phyloP scores from a whole-genome alignment of 306 rosid species.

The Cucurbita maxima region DNA sequence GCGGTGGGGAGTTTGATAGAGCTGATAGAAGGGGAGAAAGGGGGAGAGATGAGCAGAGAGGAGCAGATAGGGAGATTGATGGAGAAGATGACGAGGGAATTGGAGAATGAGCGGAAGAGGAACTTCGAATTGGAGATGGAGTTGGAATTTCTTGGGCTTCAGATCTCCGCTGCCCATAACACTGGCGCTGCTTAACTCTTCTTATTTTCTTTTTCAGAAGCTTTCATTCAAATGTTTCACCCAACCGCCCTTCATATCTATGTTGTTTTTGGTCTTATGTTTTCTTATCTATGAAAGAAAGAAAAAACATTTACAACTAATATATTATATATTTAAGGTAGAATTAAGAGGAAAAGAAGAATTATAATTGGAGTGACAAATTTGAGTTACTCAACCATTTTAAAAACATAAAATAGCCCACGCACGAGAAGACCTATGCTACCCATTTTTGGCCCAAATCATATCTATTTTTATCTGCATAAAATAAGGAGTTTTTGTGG shows the following conservation, averaged over 20 bases:
- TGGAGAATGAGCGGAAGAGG: slow-evolving; percentile 23
- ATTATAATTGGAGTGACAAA: too few species aligned
- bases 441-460: background rate
- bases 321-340: too few species aligned
- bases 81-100: slow-evolving; percentile 17
- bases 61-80: slow-evolving; percentile 13
- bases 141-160: slow-evolving; percentile 19
- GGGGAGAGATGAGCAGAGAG: slow-evolving; percentile 9
- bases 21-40: slow-evolving; percentile 7
- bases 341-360: too few species aligned
- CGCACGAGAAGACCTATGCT: background rate
- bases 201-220: too few species aligned
- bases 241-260: too few species aligned
- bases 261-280: too few species aligned
- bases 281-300: too few species aligned
- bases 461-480: background rate
- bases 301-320: too few species aligned
- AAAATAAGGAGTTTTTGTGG: too few species aligned
- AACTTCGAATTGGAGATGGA: slow-evolving; percentile 20
- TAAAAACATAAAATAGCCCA: too few species aligned
- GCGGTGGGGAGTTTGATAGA: slow-evolving; percentile 9
- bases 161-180: background rate
- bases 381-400: too few species aligned
- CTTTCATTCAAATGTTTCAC: too few species aligned
- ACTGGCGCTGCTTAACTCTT: background rate